Evolutionary conservation across 2,329 filamentous ascomycete genomes (phyloP), one percentile per base, ranked within the genome.

Genomic region (Coniosporium tulheliwenetii): DNA sequence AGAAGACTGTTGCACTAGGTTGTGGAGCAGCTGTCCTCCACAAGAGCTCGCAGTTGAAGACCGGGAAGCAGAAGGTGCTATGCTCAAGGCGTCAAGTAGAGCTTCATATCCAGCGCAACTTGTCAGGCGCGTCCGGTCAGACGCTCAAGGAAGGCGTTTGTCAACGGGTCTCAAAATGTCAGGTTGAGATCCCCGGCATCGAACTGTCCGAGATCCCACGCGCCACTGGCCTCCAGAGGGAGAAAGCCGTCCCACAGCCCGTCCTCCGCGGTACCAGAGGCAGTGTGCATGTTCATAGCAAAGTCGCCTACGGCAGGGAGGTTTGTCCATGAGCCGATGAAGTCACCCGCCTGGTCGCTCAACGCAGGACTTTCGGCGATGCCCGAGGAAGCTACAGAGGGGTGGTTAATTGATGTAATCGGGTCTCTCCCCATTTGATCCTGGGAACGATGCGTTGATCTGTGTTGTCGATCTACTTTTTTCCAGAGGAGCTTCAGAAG

Each of bases 401-500:
- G 19, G 19, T 26, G 19, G 19, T 26, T 26, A 7, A 26, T 26
- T 7, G 19, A 7, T 7, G 19, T 7, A 26, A 26, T 26, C 19
- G 19, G 7, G 4, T 26, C 19, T 7, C 19, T 26, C 19, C 19
- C 19, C 3, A 26, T 7, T 4, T 7, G 19, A 7, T 26, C 7
- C 19, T 26, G 19, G 7, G 19, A 7, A 26, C 19, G 19, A 7
- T 3, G 3, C 4, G 19, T 56, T 53, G 43, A 55, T 7, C 12
- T n/a, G 7, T 10, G 33, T 5, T 5, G 58, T 10, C 50, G 50
- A 14, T 58, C 57, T 0, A 65, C 64, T 46, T 66, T 67, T 5
- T 65, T 63, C 65, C 65, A 69, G 4, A 69, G 58, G 3, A 69
- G 51, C 42, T 62, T 60, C 7, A 69, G 50, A 0, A 69, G 59